Evolutionary conservation across 805 yeast genomes (phyloP).

Genomic region (Nakazawaea pomicola): DNA sequence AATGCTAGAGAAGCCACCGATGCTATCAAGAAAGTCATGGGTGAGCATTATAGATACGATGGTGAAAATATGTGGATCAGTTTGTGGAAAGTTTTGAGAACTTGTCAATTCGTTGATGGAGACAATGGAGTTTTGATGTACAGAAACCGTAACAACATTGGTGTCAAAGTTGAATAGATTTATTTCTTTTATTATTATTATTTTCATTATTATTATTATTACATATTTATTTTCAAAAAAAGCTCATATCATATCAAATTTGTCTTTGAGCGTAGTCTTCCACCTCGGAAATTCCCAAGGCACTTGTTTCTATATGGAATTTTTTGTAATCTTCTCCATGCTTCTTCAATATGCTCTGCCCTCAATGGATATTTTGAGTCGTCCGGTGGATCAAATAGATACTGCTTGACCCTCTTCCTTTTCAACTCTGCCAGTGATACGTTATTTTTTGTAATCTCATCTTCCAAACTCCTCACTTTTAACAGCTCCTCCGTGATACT

Average conservation of each 20-base stretch:
- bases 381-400: slow-evolving; percentile 84
- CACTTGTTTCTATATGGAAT: slow-evolving; percentile 55
- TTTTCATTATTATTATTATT: too few relatives aligned
- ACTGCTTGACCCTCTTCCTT: slow-evolving; percentile 41
- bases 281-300: slow-evolving; percentile 67
- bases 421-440: slow-evolving; percentile 37
- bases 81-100: slow-evolving; percentile 53
- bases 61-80: slow-evolving; percentile 55
- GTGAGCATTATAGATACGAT: slow-evolving; percentile 42
- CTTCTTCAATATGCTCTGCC: slow-evolving; percentile 81
- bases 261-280: slow-evolving; percentile 48
- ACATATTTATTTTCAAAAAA: too few relatives aligned
- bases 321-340: slow-evolving; percentile 76
- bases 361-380: slow-evolving; percentile 72
- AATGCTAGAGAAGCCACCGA: slow-evolving; percentile 48
- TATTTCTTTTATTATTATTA: not conserved
- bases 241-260: slow-evolving; percentile 37
- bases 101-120: slow-evolving; percentile 71
- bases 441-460: slow-evolving; percentile 27
- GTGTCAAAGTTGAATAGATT: slow-evolving; percentile 23
- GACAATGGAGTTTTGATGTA: slow-evolving; percentile 61
- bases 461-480: slow-evolving; percentile 59
- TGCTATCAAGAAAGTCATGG: slow-evolving; percentile 49
- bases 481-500: slow-evolving; percentile 89
- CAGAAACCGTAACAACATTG: slow-evolving; percentile 50